Evolutionary conservation across 2,329 filamentous ascomycete genomes (phyloP).

Genomic region (Dichotomopilus funicola): DNA sequence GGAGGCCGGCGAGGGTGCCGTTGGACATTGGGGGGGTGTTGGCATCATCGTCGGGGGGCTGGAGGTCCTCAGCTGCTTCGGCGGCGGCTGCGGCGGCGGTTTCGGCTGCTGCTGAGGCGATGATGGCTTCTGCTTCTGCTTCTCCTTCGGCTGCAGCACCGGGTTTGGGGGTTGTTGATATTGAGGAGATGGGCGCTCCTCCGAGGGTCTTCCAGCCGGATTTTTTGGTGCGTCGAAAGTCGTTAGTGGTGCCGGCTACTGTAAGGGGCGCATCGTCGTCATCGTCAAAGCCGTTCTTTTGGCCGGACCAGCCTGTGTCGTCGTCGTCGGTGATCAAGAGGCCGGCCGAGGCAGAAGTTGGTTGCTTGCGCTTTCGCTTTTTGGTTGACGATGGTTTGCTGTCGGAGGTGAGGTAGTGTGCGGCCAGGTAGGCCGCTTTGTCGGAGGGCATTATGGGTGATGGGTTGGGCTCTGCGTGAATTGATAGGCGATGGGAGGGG

Average conservation of each 20-base stretch:
- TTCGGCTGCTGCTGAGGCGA: slow-evolving; percentile 66
- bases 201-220: slow-evolving; percentile 73
- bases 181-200: slow-evolving; percentile 28
- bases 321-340: slow-evolving; percentile 61
- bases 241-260: slow-evolving; percentile 46
- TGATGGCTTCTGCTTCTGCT: slow-evolving; percentile 66
- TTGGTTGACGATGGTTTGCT: slow-evolving; percentile 43
- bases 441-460: slow-evolving; percentile 45
- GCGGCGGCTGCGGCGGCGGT: slow-evolving; percentile 43
- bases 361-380: slow-evolving; percentile 58
- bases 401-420: slow-evolving; percentile 76
- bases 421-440: slow-evolving; percentile 79
- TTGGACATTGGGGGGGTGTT: slow-evolving; percentile 63
- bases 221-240: slow-evolving; percentile 70
- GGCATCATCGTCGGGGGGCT: not conserved
- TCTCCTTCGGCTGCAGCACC: slow-evolving; percentile 39
- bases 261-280: slow-evolving; percentile 46
- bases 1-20: slow-evolving; percentile 79
- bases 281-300: slow-evolving; percentile 44
- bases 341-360: slow-evolving; percentile 36
- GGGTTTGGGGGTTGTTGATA: slow-evolving; percentile 22
- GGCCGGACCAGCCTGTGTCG: slow-evolving; percentile 47
- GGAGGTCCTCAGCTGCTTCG: slow-evolving; percentile 35
- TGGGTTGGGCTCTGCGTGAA: not conserved
- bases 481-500: not conserved